These are phyloP conservation scores for Leishmania guyanensis DNA, from an alignment of 208 protist species.

Conservation along the genomic window DNA sequence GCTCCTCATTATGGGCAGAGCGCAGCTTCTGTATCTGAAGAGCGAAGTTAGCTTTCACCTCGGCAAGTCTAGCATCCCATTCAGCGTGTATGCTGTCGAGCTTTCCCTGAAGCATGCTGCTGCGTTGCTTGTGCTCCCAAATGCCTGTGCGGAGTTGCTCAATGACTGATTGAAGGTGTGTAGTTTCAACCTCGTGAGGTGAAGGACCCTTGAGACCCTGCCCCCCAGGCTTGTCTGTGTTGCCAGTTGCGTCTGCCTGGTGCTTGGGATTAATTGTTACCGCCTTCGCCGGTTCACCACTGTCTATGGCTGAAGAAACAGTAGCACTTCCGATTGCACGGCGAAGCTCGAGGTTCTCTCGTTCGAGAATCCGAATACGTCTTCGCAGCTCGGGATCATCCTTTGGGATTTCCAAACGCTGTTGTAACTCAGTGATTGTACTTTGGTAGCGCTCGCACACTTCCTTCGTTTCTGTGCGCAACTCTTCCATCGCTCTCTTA, in stretches of 20 bases:
- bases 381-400: conserved; percentile 16
- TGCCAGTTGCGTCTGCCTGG: background rate
- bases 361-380: conserved; percentile 24
- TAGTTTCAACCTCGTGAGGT: background rate
- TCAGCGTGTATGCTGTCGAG: conserved; percentile 32
- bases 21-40: conserved; percentile 40
- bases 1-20: conserved; percentile 49
- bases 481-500: conserved; percentile 46
- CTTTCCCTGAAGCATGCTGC: conserved; percentile 27
- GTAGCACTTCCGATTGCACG: conserved; percentile 8
- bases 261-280: background rate
- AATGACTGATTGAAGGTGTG: conserved; percentile 34
- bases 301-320: background rate
- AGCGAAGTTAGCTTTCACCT: conserved; percentile 40
- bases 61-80: conserved; percentile 42
- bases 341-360: conserved; percentile 31
- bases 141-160: conserved; percentile 26
- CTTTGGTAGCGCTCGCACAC: conserved; percentile 66
- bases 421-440: conserved; percentile 43
- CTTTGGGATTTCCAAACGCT: conserved; percentile 27
- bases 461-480: conserved; percentile 63
- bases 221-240: background rate
- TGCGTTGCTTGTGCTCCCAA: conserved; percentile 34
- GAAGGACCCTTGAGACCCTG: background rate
- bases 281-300: background rate